phyloP scores from a whole-genome alignment of 202 grass and related monocot genomes.

The Setaria italica region DNA sequence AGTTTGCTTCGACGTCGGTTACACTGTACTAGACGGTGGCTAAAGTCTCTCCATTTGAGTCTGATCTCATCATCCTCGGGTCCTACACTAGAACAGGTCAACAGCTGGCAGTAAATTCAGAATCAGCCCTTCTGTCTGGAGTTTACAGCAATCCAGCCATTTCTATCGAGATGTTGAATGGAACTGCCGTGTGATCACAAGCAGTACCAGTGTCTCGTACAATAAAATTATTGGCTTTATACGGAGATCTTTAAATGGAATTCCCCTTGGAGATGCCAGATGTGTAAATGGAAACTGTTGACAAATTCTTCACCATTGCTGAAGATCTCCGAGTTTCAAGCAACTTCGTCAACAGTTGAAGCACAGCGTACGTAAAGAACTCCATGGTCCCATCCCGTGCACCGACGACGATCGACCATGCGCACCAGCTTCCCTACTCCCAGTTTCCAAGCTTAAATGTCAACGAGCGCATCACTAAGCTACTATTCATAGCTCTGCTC shows the following conservation, averaged over 20 bases:
- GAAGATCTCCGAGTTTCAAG: neutral
- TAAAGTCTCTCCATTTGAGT: neutral
- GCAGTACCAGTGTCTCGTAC: no score
- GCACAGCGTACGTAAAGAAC: conserved; percentile 4
- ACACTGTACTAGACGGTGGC: neutral
- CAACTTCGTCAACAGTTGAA: neutral
- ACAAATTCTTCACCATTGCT: neutral
- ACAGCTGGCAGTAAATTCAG: neutral
- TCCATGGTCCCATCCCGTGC: neutral
- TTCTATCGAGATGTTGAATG: neutral
- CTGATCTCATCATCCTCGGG: neutral
- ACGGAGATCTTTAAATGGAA: no score
- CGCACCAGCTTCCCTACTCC: no score
- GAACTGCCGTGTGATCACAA: neutral
- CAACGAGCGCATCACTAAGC: neutral
- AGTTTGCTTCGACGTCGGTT: neutral
- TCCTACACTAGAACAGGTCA: neutral
- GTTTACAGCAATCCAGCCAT: neutral
- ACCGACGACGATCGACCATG: neutral
- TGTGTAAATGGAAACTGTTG: no score
- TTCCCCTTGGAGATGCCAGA: no score
- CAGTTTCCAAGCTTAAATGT: neutral
- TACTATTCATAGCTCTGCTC: neutral
- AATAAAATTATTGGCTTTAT: no score
- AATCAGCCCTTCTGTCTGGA: neutral